Conservation (phyloP, 129 eudicot species). For the carrot (Daucus carota) region DH1_v3.0 NC_030383.2:8096501-8097000, state of each 20-base stretch:
- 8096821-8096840: not conserved
- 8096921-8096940: conserved; percentile 68
- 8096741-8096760: conserved; percentile 74
- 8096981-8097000: conserved; percentile 57
- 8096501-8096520: conserved; percentile 34
- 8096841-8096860: not conserved
- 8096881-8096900: conserved; percentile 48
- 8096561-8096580: not conserved
- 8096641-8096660: conserved; percentile 76
- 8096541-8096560: not conserved
- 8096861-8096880: not conserved
- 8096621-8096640: conserved; percentile 76
- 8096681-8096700: conserved; percentile 90
- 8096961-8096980: conserved; percentile 66
- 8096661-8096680: conserved; percentile 79
- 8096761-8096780: conserved; percentile 60
- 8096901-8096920: conserved; percentile 62
- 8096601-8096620: conserved; percentile 22
- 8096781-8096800: conserved; percentile 76
- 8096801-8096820: not conserved
- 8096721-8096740: conserved; percentile 59
- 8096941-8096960: conserved; percentile 90
- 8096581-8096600: not conserved
- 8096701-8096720: conserved; percentile 78
- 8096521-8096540: not conserved